Percentiles rank a stretch among this genome's conserved stretches.
These are phyloP conservation scores for Laguncularia racemosa DNA, from an alignment of 345 rosid species.

Conservation along the genomic window DNA sequence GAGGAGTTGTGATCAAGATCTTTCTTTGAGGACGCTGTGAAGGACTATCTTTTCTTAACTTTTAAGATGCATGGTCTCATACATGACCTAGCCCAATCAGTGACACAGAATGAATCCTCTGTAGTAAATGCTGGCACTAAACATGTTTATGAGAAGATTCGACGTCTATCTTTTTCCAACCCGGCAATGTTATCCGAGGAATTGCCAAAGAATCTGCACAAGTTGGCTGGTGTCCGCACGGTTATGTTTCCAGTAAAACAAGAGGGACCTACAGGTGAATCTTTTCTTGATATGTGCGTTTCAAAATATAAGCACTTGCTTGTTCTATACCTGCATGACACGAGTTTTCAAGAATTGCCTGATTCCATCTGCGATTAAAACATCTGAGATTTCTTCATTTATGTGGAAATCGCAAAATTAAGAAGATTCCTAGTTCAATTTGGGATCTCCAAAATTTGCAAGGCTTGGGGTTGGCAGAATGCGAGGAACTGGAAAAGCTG, in stretches of 20 bases:
- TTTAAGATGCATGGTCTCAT: neutral
- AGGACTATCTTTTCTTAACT: neutral
- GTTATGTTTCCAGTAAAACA: neutral
- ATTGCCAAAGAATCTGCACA: neutral
- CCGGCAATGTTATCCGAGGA: too few relatives aligned
- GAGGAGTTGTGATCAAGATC: neutral
- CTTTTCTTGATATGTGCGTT: neutral
- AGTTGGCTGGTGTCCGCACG: neutral
- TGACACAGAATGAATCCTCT: neutral
- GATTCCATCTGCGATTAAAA: neutral
- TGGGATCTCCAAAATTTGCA: neutral
- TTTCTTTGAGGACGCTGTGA: neutral
- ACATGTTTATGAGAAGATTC: too few relatives aligned
- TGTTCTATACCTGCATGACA: neutral
- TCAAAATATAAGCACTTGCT: neutral
- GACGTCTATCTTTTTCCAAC: too few relatives aligned
- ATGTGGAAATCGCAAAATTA: neutral
- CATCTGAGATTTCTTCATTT: neutral
- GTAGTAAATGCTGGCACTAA: too few relatives aligned
- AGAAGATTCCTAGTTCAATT: neutral
- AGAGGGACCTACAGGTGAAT: too few relatives aligned
- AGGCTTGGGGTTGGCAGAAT: neutral
- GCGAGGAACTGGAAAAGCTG: neutral
- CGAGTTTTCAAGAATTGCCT: neutral
- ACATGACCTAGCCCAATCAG: neutral